Evolutionary conservation across 2,329 filamentous ascomycete genomes (phyloP), one percentile per base, ranked within the genome.

Genomic region (Blumeriella jaapii): DNA sequence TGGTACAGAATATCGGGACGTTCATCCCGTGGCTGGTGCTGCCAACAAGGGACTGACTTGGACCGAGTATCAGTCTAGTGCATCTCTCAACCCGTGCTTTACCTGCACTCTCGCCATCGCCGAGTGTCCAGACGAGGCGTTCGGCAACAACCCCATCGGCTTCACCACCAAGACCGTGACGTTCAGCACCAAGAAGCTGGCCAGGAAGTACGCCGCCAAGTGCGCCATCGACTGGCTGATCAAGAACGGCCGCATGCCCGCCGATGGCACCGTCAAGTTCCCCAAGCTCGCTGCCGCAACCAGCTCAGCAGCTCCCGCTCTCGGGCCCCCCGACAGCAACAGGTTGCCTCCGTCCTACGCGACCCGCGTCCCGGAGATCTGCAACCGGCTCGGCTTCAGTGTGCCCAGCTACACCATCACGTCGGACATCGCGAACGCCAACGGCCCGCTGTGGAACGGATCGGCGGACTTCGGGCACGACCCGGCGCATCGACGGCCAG

Each of bases 191-290:
- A 57, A 56, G 41, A 56, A 56, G 36, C 32, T 38, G 6, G 54
- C 55, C 1, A 56, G 56, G 30, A 45, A 50, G 16, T 50, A 44
- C 29, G 52, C 52, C 2, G 49, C 53, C 8, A 56, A 55, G 40
- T 42, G 47, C 14, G 54, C 54, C 4, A 41, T 56, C 25, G 49
- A 53, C 24, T 57, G 49, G 50, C 41, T 57, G 1, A 47, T 55
- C 6, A 35, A 37, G 3, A 46, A 54, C 20, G 46, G 48, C 1
- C 39, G 42, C 29, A 54, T 57, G 51, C 50, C 52, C 1, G 28
- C 32, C 2, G 39, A 47, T 33, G 46, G 52, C 6, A 35, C 46
- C 3, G 40, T 51, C 19, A 46, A 37, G 14, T 55, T 50, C 29
- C 42, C 51, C 2, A 53, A 49, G 18, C n/a, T 19, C 6, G 29